phyloP scores from a whole-genome alignment of 768 basidiomycete species.

The Thelephora ganbajun region DNA sequence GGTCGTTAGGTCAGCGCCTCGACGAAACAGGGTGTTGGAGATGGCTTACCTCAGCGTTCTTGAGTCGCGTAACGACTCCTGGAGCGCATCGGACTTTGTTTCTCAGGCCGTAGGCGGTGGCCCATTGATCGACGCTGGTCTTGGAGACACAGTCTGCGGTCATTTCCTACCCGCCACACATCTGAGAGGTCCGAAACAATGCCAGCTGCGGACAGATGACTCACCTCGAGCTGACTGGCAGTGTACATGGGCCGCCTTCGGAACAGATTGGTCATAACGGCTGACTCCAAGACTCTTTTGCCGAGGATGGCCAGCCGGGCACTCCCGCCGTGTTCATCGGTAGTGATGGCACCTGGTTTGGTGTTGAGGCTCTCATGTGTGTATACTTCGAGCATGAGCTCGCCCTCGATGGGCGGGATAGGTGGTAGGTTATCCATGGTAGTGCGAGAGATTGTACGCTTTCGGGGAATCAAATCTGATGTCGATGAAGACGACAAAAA shows the following conservation, averaged over 20 bases:
- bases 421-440: conserved; percentile 20
- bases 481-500: too few relatives aligned
- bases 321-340: conserved; percentile 39
- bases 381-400: conserved; percentile 51
- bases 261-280: conserved; percentile 37
- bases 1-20: background rate
- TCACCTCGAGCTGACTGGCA: conserved; percentile 30
- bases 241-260: conserved; percentile 27
- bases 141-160: conserved; percentile 21
- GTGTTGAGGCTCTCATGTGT: conserved; percentile 53
- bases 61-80: conserved; percentile 21
- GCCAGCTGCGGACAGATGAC: conserved; percentile 7
- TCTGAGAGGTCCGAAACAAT: background rate
- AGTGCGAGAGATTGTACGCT: conserved; percentile 15
- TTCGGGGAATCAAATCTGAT: conserved; percentile 9
- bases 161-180: conserved; percentile 11
- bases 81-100: conserved; percentile 37
- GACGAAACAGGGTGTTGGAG: background rate
- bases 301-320: conserved; percentile 51
- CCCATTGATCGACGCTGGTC: conserved; percentile 32
- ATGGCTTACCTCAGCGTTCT: conserved; percentile 22
- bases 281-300: conserved; percentile 33
- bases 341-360: conserved; percentile 6
- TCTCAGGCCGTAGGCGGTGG: conserved; percentile 35
- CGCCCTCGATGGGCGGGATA: conserved; percentile 36